Evolutionary conservation across 2,329 filamentous ascomycete genomes (phyloP), one percentile per base, ranked within the genome.

Genomic region (Fusarium sororula): DNA sequence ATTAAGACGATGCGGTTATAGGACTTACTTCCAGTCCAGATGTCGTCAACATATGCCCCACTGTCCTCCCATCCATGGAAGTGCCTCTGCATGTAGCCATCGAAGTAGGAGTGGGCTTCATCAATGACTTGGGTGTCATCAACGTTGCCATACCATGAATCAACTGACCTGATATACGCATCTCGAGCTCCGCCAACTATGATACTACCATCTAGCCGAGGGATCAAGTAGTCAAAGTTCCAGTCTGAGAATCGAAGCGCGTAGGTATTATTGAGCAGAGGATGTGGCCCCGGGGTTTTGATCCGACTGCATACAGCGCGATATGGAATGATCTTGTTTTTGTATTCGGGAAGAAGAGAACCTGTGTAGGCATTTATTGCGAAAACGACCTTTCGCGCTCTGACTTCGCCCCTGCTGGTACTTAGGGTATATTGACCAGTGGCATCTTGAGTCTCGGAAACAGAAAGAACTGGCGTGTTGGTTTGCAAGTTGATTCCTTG

Each of bases 1-100:
- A 24, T 7, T 0, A 11, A 24, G 6, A 6, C 1, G 3, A 26
- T 0, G 6, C 1, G 12, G 12, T 11, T 1, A 14, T 15, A 15
- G 3, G 6, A 0, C 30, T 12, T 38, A 38, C 50, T 54, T 22
- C 50, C 50, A 6, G 50, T 54, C 50, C 50, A 54, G 0, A 28
- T 28, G 3, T 54, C 32, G 3, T 54, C 32, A 0, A 38, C 32
- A 37, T 22, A 54, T 13, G 50, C 50, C 5, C 32, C 18, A 7
- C 24, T 54, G 7, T 28, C 32, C 14, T 28, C 32, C 50, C 18
- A 54, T 28, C 50, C 50, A 17, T 38, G 13, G 5, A 54, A 54
- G 6, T 54, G 32, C 2, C 14, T 38, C 13, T 54, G 50, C 50
- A 54, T 54, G 20, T 54, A 54, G 7, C n/a, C 50, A 17, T 54